Conservation (phyloP, 805 yeast genomes). For the Spathaspora girioi region DNA sequence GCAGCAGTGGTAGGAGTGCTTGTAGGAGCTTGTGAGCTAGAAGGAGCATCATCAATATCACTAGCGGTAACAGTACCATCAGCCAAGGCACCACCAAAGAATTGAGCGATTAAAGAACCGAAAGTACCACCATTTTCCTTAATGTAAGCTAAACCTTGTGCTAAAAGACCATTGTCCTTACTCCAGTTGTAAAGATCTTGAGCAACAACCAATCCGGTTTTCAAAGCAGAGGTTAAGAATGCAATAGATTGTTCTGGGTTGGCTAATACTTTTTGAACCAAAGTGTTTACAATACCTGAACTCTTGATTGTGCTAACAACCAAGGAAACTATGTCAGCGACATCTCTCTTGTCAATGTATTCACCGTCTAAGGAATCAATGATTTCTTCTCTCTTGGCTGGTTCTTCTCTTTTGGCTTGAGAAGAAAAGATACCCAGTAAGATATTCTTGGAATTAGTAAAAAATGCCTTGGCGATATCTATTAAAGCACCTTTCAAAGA, state of each 20-base stretch:
- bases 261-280: constrained; percentile 31
- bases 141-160: constrained; percentile 20
- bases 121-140: constrained; percentile 22
- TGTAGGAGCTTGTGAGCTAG: constrained; percentile 5
- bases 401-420: constrained; percentile 6
- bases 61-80: constrained; percentile 23
- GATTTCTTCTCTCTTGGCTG: background rate
- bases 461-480: constrained; percentile 16
- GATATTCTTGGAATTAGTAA: background rate
- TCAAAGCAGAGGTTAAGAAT: constrained; percentile 30
- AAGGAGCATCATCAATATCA: constrained; percentile 21
- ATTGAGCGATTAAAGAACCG: constrained; percentile 17
- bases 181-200: constrained; percentile 37
- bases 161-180: constrained; percentile 32
- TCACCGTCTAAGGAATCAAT: constrained; percentile 11
- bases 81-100: constrained; percentile 24
- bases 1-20: constrained; percentile 14
- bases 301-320: constrained; percentile 27
- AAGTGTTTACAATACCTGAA: constrained; percentile 30
- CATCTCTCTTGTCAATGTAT: constrained; percentile 35
- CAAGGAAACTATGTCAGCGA: constrained; percentile 21
- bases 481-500: constrained; percentile 29
- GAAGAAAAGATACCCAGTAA: background rate
- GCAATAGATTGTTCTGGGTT: constrained; percentile 33
- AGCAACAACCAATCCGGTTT: constrained; percentile 28